Conservation (phyloP, 495 filamentous ascomycete genomes). For the Aspergillus funiculosus region DNA sequence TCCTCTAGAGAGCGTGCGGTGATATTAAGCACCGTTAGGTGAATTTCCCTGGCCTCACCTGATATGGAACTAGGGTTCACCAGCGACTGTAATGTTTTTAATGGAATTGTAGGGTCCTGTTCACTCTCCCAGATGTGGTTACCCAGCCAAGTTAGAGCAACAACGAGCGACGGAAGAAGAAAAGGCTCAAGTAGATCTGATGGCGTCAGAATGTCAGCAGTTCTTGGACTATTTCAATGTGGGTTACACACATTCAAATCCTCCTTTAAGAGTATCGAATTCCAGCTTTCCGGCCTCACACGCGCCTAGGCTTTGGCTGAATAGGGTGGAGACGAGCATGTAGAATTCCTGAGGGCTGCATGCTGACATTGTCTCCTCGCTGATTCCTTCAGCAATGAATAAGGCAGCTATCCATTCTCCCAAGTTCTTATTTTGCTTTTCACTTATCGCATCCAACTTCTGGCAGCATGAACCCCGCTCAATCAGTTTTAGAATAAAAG, state of each 20-base stretch:
- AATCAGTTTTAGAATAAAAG: conserved; percentile 76
- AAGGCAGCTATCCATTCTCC: conserved; percentile 81
- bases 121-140: conserved; percentile 71
- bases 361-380: conserved; percentile 82
- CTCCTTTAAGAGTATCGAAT: conserved; percentile 77
- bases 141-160: conserved; percentile 73
- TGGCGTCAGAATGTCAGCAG: conserved; percentile 7
- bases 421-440: conserved; percentile 71
- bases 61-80: conserved; percentile 72
- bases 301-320: conserved; percentile 76
- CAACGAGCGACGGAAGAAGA: conserved; percentile 78
- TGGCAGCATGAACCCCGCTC: conserved; percentile 55
- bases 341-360: conserved; percentile 95
- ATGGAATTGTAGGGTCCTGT: conserved; percentile 55
- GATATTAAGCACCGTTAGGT: conserved; percentile 76
- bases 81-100: conserved; percentile 68
- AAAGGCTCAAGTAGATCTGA: conserved; percentile 83
- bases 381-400: conserved; percentile 77
- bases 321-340: conserved; percentile 79
- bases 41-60: conserved; percentile 72
- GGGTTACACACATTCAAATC: conserved; percentile 72
- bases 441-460: conserved; percentile 58
- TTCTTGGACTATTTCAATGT: neutral
- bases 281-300: conserved; percentile 63
- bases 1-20: conserved; percentile 71